Conservation (phyloP, 495 filamentous ascomycete species). For the Entonaema liquescens region DNA sequence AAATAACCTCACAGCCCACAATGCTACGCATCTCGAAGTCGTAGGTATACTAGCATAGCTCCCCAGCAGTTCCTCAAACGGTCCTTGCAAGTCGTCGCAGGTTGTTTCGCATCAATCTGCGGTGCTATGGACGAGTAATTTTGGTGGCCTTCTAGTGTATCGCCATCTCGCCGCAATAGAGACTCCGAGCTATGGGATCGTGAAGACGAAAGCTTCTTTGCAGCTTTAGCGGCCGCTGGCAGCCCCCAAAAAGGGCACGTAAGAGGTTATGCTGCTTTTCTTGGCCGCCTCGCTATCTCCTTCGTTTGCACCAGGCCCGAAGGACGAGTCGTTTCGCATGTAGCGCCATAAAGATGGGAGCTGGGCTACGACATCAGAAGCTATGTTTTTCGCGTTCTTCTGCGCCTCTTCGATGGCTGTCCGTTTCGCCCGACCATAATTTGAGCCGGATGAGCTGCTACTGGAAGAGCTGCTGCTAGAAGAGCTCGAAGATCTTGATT, state of each 20-base stretch:
- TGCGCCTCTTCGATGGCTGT: background rate
- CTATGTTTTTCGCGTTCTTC: background rate
- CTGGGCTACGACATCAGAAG: background rate
- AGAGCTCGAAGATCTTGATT: slow-evolving; percentile 13
- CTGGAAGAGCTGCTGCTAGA: slow-evolving; percentile 16
- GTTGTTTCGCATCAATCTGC: background rate
- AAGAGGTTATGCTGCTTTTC: background rate
- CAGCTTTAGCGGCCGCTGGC: background rate
- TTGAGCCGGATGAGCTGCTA: slow-evolving; percentile 7
- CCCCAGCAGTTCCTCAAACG: slow-evolving; percentile 14
- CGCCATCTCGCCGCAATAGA: background rate
- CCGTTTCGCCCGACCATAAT: background rate
- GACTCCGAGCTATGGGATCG: background rate
- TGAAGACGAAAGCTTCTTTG: background rate
- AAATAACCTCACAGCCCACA: background rate
- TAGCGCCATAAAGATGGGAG: slow-evolving; percentile 2
- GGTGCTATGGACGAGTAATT: background rate
- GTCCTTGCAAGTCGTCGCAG: background rate
- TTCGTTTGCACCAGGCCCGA: background rate
- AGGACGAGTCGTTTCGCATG: background rate
- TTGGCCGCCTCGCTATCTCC: background rate
- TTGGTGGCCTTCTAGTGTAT: background rate
- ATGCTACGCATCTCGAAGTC: background rate
- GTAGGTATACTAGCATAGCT: background rate
- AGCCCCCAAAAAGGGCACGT: background rate